Conservation (phyloP, 2,329 filamentous ascomycete genomes). For the Thielaviopsis euricoi region DNA sequence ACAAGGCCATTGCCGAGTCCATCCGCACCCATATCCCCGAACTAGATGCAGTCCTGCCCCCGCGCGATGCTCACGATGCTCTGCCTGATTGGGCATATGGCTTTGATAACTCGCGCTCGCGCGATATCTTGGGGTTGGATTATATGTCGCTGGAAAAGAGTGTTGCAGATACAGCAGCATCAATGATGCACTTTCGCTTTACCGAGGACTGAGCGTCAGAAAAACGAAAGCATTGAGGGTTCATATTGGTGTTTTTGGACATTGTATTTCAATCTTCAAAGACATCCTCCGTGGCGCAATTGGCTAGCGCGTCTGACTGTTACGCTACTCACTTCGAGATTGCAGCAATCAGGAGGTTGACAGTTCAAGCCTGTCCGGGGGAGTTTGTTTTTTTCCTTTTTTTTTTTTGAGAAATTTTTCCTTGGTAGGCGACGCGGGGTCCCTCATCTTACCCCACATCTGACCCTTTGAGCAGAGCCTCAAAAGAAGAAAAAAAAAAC, state of each 20-base stretch:
- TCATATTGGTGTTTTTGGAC: too few species aligned
- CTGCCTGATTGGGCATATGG: constrained; percentile 23
- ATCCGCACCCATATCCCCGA: constrained; percentile 17
- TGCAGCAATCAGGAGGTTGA: constrained; percentile 4
- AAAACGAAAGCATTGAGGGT: too few species aligned
- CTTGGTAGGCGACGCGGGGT: too few species aligned
- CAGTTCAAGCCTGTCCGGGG: constrained; percentile 11
- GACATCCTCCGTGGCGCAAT: not conserved
- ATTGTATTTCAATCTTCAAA: too few species aligned
- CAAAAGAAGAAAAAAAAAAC: not conserved
- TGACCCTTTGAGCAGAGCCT: not conserved
- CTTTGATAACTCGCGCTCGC: constrained; percentile 32
- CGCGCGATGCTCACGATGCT: constrained; percentile 19
- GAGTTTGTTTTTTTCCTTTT: not conserved
- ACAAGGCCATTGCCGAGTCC: constrained; percentile 23
- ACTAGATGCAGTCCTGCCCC: constrained; percentile 19
- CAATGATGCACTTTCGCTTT: not conserved
- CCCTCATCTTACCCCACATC: not conserved
- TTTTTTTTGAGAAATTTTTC: not conserved
- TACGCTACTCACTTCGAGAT: not conserved
- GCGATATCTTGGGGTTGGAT: constrained; percentile 32
- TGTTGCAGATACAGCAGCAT: constrained; percentile 24
- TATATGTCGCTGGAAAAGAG: constrained; percentile 32
- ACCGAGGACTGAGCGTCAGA: not conserved
- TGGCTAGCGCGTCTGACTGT: not conserved